Evolutionary conservation across 2,329 filamentous ascomycete genomes (phyloP).

Genomic region (Onygena corvina): DNA sequence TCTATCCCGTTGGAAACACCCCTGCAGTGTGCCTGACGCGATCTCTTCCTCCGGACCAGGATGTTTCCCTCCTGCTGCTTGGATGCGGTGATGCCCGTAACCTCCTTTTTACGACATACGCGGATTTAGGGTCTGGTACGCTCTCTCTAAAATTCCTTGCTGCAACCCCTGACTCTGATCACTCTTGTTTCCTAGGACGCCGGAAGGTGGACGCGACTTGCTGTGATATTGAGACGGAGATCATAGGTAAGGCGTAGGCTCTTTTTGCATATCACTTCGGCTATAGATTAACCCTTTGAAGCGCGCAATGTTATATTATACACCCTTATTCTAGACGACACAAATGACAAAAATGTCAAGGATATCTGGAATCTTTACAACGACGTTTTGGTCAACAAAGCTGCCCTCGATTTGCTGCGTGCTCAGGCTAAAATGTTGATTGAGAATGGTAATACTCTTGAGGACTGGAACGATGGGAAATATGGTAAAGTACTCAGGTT

Average conservation of each 20-base stretch:
- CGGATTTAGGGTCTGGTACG: conserved; percentile 21
- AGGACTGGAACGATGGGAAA: conserved; percentile 35
- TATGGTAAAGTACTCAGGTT: conserved; percentile 41
- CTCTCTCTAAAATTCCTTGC: not conserved
- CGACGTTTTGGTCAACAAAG: conserved; percentile 37
- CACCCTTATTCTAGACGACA: conserved; percentile 39
- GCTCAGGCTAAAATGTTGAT: conserved; percentile 37
- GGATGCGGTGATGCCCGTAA: conserved; percentile 48
- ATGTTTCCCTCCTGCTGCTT: conserved; percentile 42
- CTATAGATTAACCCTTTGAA: conserved; percentile 18
- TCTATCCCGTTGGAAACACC: conserved; percentile 38
- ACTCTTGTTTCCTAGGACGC: conserved; percentile 2
- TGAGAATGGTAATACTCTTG: conserved; percentile 27
- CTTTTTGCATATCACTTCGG: not conserved
- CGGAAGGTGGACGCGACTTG: conserved; percentile 45
- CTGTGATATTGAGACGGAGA: conserved; percentile 41
- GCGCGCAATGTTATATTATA: conserved; percentile 46
- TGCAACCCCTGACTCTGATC: not conserved
- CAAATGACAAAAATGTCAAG: conserved; percentile 19
- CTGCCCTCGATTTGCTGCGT: conserved; percentile 29
- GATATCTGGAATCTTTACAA: conserved; percentile 47
- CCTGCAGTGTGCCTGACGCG: conserved; percentile 42
- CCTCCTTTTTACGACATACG: conserved; percentile 44
- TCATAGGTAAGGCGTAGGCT: conserved; percentile 35
- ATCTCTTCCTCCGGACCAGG: conserved; percentile 38